Evolutionary conservation across 768 basidiomycete species (phyloP), one percentile per base, ranked within the genome.

Genomic region (Paxillus ammoniavirescens): DNA sequence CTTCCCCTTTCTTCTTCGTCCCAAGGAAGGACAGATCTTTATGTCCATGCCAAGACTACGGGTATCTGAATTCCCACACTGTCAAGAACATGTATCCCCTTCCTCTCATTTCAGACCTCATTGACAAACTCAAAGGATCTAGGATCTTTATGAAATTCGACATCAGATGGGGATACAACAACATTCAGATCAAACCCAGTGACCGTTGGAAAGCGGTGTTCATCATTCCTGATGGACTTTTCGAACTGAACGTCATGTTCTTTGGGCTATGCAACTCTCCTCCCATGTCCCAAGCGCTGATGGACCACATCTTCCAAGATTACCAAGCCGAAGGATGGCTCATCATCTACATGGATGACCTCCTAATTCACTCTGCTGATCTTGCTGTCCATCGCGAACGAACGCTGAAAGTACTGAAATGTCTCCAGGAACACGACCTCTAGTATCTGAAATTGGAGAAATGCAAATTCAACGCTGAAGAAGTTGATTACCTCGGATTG

Each of bases 381-480:
- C 4, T 41, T 2, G 46, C 60, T 5, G 53, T 58, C 15, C 62
- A 69, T 26, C 41, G 40, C 0, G 12, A 37, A 3, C 18, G 55
- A 1, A 54, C 65, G 1, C 56, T 45, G 1, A 7, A 51, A 28
- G 68, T 75, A 0, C 61, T 75, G 0, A 26, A 70, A 37, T 37
- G 52, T 4, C 56, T 78, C 0, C n/a, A 55, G 8, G 47, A 73
- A 0, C 35, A 72, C 44, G 45, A 70, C 2, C 72, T 80, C 2
- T 74, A n/a, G n/a, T n/a, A 53, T 46, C 58, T 69, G 18, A 71
- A 72, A 47, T 61, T 67, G 0, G 65, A 73, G 38, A 76, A 76
- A 56, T 42, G 42, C 42, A 31, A 30, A 6, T 50, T 50, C 13
- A n/a, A 30, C 1, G 9, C 40, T 6, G 36, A 43, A 3, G 8